Conservation (phyloP, 208 protist genomes). For the Tritrichomonas foetus region DNA sequence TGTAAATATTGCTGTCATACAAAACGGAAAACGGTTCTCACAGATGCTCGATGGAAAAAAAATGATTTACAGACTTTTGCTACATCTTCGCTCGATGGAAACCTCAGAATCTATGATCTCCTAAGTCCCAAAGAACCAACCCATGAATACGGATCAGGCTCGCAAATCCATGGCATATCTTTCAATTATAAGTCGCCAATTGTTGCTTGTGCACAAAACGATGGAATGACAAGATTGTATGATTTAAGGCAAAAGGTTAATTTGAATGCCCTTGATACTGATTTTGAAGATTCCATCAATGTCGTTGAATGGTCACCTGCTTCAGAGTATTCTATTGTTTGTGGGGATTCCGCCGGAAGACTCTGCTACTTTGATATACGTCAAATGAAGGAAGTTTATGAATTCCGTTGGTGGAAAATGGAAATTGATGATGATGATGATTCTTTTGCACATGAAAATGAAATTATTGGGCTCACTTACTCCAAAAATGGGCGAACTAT, state of each 20-base stretch:
- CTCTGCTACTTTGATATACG: background rate
- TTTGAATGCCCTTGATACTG: background rate
- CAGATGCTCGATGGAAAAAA: background rate
- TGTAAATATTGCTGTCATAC: background rate
- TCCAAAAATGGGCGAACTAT: background rate
- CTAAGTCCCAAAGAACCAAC: background rate
- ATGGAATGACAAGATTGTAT: background rate
- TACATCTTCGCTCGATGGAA: background rate
- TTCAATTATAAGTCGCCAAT: conserved; percentile 7
- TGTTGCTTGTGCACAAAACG: background rate
- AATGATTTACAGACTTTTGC: background rate
- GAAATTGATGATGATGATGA: background rate
- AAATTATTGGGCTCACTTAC: background rate
- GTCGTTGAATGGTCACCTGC: background rate
- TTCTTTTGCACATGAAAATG: background rate
- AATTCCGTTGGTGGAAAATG: background rate
- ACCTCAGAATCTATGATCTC: background rate
- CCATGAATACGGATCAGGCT: background rate
- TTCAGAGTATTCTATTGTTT: background rate
- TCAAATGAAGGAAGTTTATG: background rate
- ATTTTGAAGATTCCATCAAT: background rate
- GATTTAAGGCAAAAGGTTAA: background rate
- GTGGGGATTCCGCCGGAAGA: background rate
- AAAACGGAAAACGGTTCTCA: background rate
- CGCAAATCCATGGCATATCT: background rate